Conservation (phyloP, 208 protist genomes). For the Acanthamoeba culbertsoni region DNA sequence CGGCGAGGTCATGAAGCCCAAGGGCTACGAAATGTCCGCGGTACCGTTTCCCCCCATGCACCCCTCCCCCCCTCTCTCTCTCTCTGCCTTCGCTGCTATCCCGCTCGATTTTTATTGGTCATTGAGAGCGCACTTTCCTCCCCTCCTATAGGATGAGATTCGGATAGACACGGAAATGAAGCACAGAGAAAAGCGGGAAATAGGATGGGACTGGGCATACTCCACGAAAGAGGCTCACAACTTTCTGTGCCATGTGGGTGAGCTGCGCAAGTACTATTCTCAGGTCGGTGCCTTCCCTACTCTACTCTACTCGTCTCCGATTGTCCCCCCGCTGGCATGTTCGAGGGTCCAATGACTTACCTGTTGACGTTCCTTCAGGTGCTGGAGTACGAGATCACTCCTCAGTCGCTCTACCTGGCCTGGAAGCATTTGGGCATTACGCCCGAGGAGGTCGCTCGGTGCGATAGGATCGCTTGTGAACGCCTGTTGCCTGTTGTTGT, state of each 20-base stretch:
- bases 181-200: not conserved
- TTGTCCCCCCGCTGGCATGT: no score
- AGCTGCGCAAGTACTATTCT: slow-evolving; percentile 37
- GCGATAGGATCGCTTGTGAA: no score
- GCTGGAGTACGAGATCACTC: slow-evolving; percentile 26
- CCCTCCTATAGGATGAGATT: not conserved
- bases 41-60: no score
- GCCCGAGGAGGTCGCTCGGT: not conserved
- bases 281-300: not conserved
- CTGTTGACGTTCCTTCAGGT: not conserved
- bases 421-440: slow-evolving; percentile 49
- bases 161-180: not conserved
- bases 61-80: no score
- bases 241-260: slow-evolving; percentile 26
- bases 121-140: no score
- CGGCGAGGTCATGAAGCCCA: not conserved
- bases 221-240: slow-evolving; percentile 38
- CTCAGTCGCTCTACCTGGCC: slow-evolving; percentile 11
- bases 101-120: no score
- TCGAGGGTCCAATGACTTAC: not conserved
- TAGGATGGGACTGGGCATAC: slow-evolving; percentile 44
- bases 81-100: no score
- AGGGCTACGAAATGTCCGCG: not conserved
- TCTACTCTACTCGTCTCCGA: not conserved
- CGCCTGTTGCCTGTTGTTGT: not conserved